Evolutionary conservation across 2,329 filamentous ascomycete genomes (phyloP), one percentile per base, ranked within the genome.

Genomic region (Talaromyces sp.): DNA sequence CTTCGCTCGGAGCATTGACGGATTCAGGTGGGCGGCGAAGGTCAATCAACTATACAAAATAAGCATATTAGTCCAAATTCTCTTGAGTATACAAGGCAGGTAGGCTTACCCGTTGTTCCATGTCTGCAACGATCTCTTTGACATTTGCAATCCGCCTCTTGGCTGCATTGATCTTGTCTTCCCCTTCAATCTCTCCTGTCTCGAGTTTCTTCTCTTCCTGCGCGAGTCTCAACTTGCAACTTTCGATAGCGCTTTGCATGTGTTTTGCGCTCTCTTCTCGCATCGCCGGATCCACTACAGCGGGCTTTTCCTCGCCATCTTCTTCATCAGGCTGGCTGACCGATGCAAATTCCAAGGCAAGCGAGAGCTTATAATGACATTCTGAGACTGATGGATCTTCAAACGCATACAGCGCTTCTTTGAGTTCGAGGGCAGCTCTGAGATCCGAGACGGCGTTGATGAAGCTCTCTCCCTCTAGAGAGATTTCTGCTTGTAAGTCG

Each of bases 381-480:
- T 99, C 95, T 49, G 95, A 94, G 65, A 98, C 86, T 61, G 96
- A 85, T 71, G 93, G 91, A 15, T 91, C 92, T 68, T 96, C 92
- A 59, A 89, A 84, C 0, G 91, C 85, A 74, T 92, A 93, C 2
- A 98, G 84, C 60, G 90, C 85, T 71, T 91, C 80, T 79, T 96
- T 96, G 72, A 96, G 86, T 47, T 86, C 86, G 58, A 98, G 86
- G 1, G 93, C 89, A 15, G 89, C 87, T 71, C 88, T 88, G 61
- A 92, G 88, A 78, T 99, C 95, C 56, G 88, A 85, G 62, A 97
- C 91, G n/a, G 95, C 94, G 70, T 92, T 89, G 49, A 87, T 84
- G 75, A 97, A 99, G 81, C 91, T 89, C 79, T 98, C 95, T 71
- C 95, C 97, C 80, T 99, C 95, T 31, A 99, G 84, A n/a, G 91